Evolutionary conservation across 2,329 filamentous ascomycete genomes (phyloP), one percentile per base, ranked within the genome.

Genomic region (Herpotrichia juniperi): DNA sequence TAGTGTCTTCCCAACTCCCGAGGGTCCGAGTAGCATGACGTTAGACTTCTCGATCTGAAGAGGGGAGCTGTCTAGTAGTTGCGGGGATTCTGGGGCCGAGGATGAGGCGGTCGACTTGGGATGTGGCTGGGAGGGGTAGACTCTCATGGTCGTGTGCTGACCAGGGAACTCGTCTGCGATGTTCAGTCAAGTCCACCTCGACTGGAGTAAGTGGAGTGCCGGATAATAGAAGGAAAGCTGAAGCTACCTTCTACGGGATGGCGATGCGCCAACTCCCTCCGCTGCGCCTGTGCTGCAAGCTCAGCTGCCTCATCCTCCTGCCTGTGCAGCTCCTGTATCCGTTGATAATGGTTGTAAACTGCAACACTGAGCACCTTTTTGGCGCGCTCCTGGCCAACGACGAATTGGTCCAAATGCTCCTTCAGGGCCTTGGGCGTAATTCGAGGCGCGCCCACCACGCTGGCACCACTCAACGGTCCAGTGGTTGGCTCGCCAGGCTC

Each of bases 271-370:
- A 88, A 83, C 55, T 93, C 89, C 56, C 86, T 82, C 51, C 88
- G 81, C 67, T 88, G 85, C 54, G 86, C 83, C 69, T 92, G 89
- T 35, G 89, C 85, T 65, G 88, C 79, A 44, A 86, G 69, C 74
- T 89, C 90, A 56, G 91, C 88, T 37, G 90, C 85, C 64, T 96
- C 92, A 48, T 93, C 86, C 59, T 94, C 85, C 53, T 88, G 85
- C 43, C 91, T 81, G 65, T 91, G 83, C 21, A 88, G 68, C 73
- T 89, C 87, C 63, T 93, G 87, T 53, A 96, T 84, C 42, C 90
- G 86, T 74, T 97, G 91, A 70, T 97, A 97, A 72, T 99, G 94
- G 69, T 97, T 97, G 78, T 96, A 97, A 24, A 99, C 90, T 6
- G 93, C 92, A 3, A 93, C 88, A 58, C 91, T 94, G 58, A 97